Evolutionary conservation across 306 rosid species (phyloP).

Genomic region (Dryas alaskensis): DNA sequence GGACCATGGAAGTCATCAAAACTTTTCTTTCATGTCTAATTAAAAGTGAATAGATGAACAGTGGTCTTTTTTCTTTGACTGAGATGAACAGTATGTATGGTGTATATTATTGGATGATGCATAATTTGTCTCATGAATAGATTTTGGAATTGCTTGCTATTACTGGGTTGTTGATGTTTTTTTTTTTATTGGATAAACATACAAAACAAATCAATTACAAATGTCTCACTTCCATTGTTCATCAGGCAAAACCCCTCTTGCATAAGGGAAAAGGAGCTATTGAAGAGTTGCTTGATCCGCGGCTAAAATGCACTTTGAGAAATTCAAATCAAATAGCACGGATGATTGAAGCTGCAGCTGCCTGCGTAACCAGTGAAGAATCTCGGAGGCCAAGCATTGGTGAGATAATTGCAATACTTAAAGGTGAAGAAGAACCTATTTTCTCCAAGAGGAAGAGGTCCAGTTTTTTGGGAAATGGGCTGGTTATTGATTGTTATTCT

Average conservation of each 20-base stretch:
- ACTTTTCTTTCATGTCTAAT: neutral
- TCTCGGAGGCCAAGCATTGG: constrained; percentile 74
- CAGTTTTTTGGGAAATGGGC: constrained; percentile 72
- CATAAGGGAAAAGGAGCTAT: constrained; percentile 85
- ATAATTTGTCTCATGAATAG: neutral
- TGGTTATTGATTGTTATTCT: constrained; percentile 68
- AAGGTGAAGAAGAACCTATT: constrained; percentile 65
- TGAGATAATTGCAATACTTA: constrained; percentile 72
- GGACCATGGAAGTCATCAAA: neutral
- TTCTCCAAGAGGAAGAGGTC: constrained; percentile 61
- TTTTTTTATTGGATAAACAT: neutral
- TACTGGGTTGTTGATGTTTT: neutral
- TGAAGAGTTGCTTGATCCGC: constrained; percentile 83
- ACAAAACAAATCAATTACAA: constrained; percentile 3
- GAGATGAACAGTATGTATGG: neutral
- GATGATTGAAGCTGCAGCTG: constrained; percentile 86
- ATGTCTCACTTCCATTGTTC: constrained; percentile 2
- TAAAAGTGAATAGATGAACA: neutral
- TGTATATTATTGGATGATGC: neutral
- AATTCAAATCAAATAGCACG: constrained; percentile 66
- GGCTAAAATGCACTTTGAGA: constrained; percentile 48
- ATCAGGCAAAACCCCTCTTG: constrained; percentile 86
- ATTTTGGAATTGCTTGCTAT: constrained; percentile 11
- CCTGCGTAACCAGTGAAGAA: constrained; percentile 79
- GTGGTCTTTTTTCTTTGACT: neutral